Conservation (phyloP, 176 grass and related monocot genomes). For the bread wheat (Triticum aestivum) region DNA sequence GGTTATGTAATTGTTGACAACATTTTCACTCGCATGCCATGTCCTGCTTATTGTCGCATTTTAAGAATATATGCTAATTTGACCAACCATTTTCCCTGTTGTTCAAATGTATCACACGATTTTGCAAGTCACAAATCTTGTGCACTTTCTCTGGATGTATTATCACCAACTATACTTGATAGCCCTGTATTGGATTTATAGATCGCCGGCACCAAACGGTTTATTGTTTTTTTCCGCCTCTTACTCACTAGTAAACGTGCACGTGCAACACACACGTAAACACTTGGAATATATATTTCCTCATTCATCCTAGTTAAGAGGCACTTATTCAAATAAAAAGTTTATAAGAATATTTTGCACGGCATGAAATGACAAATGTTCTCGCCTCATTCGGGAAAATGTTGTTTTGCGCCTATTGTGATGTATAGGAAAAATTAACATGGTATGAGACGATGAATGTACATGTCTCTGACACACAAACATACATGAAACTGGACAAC, state of each 20-base stretch:
- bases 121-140: neutral
- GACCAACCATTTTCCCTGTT: neutral
- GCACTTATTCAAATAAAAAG: too few species aligned
- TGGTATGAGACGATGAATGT: too few species aligned
- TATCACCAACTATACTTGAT: neutral
- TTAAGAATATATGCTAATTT: conserved; percentile 11
- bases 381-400: too few species aligned
- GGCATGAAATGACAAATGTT: too few species aligned
- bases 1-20: neutral
- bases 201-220: neutral
- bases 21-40: neutral
- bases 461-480: too few species aligned
- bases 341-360: too few species aligned
- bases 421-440: too few species aligned
- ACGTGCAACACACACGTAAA: too few species aligned
- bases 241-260: neutral
- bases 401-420: too few species aligned
- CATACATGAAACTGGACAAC: too few species aligned
- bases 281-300: too few species aligned
- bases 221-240: conserved; percentile 2
- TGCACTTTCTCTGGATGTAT: neutral
- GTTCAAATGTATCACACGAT: conserved; percentile 2
- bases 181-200: neutral
- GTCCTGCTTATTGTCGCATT: conserved; percentile 2
- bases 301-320: too few species aligned